Evolutionary conservation across 1,284 basidiomycete genomes (phyloP).

Genomic region (Lignosus rhinocerotis): DNA sequence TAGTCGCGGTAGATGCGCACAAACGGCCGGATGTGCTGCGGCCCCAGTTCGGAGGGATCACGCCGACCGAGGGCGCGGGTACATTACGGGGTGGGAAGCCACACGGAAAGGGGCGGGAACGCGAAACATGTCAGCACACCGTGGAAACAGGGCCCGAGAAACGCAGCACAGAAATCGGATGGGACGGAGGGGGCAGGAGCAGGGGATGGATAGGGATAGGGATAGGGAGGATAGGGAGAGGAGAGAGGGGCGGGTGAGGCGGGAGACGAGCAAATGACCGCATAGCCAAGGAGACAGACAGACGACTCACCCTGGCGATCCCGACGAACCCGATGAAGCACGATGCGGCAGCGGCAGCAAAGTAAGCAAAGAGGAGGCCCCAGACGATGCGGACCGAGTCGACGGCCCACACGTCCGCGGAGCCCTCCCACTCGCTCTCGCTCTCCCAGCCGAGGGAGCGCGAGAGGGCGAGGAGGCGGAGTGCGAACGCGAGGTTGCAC

Average conservation of each 20-base stretch:
- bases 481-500: slow-evolving; percentile 54
- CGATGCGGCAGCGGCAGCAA: slow-evolving; percentile 60
- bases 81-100: not conserved
- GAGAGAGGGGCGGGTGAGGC: too few relatives aligned
- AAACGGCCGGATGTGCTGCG: slow-evolving; percentile 51
- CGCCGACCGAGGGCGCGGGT: not conserved
- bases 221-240: not conserved
- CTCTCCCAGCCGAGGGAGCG: slow-evolving; percentile 66
- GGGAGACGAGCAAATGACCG: not conserved
- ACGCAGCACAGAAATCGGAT: not conserved
- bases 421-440: slow-evolving; percentile 72
- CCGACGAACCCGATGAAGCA: slow-evolving; percentile 66
- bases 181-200: not conserved
- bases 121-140: not conserved
- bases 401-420: slow-evolving; percentile 55
- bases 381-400: slow-evolving; percentile 66
- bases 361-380: slow-evolving; percentile 65
- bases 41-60: not conserved
- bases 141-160: not conserved
- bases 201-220: not conserved
- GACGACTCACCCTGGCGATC: slow-evolving; percentile 55
- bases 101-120: not conserved
- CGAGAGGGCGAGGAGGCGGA: slow-evolving; percentile 58
- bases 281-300: not conserved
- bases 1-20: slow-evolving; percentile 72